phyloP scores from a whole-genome alignment of 495 filamentous ascomycete genomes.

The Hyaloscypha bicolor region DNA sequence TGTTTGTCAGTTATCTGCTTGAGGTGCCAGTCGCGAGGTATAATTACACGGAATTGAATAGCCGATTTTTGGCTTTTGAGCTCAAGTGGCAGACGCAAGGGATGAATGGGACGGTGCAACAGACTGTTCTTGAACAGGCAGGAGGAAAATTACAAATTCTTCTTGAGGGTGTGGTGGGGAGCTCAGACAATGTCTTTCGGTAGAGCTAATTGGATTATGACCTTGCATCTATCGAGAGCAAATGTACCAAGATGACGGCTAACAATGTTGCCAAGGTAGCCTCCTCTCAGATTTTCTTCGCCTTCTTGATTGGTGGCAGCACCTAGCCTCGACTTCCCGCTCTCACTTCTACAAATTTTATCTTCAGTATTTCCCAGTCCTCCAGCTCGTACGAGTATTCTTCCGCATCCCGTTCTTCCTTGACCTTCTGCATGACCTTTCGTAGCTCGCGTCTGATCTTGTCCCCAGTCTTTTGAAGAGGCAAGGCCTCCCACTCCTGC shows the following conservation, averaged over 20 bases:
- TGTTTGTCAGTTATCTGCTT: constrained; percentile 49
- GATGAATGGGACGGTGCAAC: background rate
- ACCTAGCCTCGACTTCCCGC: too few relatives aligned
- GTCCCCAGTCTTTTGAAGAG: background rate
- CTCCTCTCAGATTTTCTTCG: too few relatives aligned
- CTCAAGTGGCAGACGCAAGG: constrained; percentile 39
- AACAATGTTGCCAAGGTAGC: too few relatives aligned
- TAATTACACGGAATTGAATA: constrained; percentile 38
- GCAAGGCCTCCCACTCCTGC: background rate
- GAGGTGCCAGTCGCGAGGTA: constrained; percentile 36
- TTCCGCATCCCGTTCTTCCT: background rate
- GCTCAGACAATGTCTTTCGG: background rate
- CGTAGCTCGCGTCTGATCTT: background rate
- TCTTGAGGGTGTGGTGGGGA: background rate
- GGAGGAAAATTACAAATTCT: background rate
- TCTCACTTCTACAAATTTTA: background rate
- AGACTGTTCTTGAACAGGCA: background rate
- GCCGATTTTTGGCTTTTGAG: constrained; percentile 41
- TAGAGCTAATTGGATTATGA: background rate
- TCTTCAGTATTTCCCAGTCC: background rate
- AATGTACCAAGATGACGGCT: too few relatives aligned
- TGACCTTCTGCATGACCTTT: background rate
- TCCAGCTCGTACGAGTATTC: background rate
- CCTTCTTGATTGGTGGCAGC: too few relatives aligned
- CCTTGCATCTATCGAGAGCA: background rate